Evolutionary conservation across 148 eudicot genomes (phyloP), one percentile per base, ranked within the genome.

Genomic region (Cornus kousa): DNA sequence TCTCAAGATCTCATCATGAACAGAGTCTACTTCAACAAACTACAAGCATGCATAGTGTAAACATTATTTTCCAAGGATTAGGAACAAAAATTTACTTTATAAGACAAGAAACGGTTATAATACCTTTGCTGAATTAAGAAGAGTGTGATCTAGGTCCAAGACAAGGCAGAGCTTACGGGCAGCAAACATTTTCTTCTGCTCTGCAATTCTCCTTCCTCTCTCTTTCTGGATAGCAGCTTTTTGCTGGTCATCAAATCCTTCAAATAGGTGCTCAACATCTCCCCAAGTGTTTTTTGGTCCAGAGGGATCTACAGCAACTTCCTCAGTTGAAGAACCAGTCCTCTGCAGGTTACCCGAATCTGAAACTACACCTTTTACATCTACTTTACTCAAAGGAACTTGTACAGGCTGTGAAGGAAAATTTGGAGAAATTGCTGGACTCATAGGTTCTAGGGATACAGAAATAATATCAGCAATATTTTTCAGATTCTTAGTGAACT

Each of bases 81-180:
- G 59, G 19, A 62, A 62, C 22, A 62, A 62, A 62, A 62, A 62
- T 3, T 62, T 62, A 62, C 7, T 3, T 5, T 24, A 80, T 43
- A 68, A 11, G 39, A 69, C 48, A 23, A 31, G 22, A 72, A 33
- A 67, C 20, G 17, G 5, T 9, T 43, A 40, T 80, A 91, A 40
- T 80, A 91, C 99, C 97, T 97, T 97, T 20, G 98, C 98, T 67
- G 99, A 97, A 86, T 97, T 97, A 70, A 97, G 89, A 75, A 97
- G 98, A 14, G 99, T 97, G 80, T 97, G 99, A 89, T 97, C 99
- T 79, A 97, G 86, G 87, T 97, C 99, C 84, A 97, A 86, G 78
- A 97, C 99, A 78, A 97, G 97, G 80, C 99, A 92, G 64, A 97
- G 82, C 88, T 97, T 97, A 50, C 84, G 88, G 39, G 83, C 87